Evolutionary conservation across 1,284 basidiomycete species (phyloP), one percentile per base, ranked within the genome.

Genomic region (Puccinia hordei): DNA sequence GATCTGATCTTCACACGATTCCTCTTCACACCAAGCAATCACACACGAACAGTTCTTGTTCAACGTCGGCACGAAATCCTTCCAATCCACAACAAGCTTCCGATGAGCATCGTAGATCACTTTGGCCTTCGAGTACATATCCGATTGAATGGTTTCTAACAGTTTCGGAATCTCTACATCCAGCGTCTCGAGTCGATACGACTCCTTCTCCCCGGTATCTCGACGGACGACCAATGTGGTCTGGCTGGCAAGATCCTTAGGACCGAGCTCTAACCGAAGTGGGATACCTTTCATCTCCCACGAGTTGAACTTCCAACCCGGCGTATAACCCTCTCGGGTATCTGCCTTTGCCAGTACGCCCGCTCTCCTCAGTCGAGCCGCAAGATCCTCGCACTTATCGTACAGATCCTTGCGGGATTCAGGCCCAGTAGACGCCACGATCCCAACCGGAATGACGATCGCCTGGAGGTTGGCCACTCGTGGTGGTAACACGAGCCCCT

Each of bases 201-300:
- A 89, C 59, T 82, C 81, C 79, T 85, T 85, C 59, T 79, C 84
- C 77, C 92, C 92, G 41, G 89, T 96, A 86, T 98, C 94, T 81
- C 96, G 91, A 81, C 95, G 93, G 65, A 95, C 94, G 33, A 91
- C 89, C 66, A 98, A 87, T 0, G 92, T 92, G 84, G 95, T 91
- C 81, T 90, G 87, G 87, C 94, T 93, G 77, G 90, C 89, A 82
- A 99, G 88, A 86, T 99, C 96, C 83, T 93, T 91, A 75, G 96
- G 96, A 15, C 96, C 97, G 83, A 99, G 91, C 87, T 99, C 97
- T 83, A 99, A 91, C 83, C 96, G 93, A 81, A 99, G 88, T 30
- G 96, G 97, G 44, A 98, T 94, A 86, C 97, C 97, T 92, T 95
- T 94, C 87, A 97, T 92, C 88, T 99, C 97, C 95, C 96, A 98